phyloP scores from a whole-genome alignment of 805 yeast genomes.

The Starmerella floris region DNA sequence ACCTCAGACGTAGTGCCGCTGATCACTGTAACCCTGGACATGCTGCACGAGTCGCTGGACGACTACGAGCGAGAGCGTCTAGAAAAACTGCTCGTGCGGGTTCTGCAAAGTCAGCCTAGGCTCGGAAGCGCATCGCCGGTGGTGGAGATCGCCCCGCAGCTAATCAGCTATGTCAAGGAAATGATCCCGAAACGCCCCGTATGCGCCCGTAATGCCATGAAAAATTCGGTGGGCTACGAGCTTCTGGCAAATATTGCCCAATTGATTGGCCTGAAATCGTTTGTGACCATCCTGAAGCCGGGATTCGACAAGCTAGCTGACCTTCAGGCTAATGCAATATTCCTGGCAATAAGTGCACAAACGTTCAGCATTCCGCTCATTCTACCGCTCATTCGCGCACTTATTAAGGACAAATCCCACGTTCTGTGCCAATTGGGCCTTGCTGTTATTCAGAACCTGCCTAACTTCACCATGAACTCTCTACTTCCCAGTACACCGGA shows the following conservation, averaged over 20 bases:
- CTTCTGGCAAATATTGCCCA: slow-evolving; percentile 30
- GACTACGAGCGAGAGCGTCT: slow-evolving; percentile 74
- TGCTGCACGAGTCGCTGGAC: slow-evolving; percentile 32
- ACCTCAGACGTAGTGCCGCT: background rate
- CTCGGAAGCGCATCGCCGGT: background rate
- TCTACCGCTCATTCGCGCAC: slow-evolving; percentile 76
- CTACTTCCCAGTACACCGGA: slow-evolving; percentile 60
- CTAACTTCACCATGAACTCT: slow-evolving; percentile 50
- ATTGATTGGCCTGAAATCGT: slow-evolving; percentile 53
- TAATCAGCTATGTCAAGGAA: background rate
- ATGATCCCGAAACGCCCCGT: background rate
- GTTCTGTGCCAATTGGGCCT: slow-evolving; percentile 68
- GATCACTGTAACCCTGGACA: background rate
- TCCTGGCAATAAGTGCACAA: slow-evolving; percentile 71
- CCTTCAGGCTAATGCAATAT: slow-evolving; percentile 59
- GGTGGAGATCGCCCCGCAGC: background rate
- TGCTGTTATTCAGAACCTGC: slow-evolving; percentile 50
- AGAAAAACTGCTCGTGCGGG: slow-evolving; percentile 60
- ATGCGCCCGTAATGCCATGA: background rate
- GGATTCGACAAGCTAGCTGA: slow-evolving; percentile 74
- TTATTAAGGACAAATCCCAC: slow-evolving; percentile 63
- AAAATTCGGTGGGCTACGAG: slow-evolving; percentile 15
- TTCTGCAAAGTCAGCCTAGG: slow-evolving; percentile 35
- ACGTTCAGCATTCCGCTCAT: slow-evolving; percentile 60
- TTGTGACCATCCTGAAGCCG: slow-evolving; percentile 67